These are phyloP conservation scores for Cephalotrichum gorgonifer DNA, from an alignment of 2,329 filamentous ascomycete species.

Conservation along the genomic window DNA sequence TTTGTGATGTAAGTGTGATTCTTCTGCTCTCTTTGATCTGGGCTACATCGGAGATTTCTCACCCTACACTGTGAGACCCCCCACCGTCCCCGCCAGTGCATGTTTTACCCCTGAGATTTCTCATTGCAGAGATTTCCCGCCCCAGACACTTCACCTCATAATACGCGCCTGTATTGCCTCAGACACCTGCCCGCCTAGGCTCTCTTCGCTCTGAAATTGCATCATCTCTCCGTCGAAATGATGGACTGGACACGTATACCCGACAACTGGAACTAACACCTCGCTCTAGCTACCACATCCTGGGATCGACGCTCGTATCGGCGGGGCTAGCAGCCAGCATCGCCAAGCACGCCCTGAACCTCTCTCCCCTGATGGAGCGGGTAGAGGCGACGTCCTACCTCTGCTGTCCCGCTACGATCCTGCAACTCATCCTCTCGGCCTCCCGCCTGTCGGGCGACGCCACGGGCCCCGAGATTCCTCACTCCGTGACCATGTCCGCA, in stretches of 20 bases:
- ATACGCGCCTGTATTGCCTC: too few species aligned
- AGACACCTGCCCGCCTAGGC: too few species aligned
- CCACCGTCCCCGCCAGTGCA: background rate
- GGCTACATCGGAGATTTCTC: background rate
- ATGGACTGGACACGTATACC: too few species aligned
- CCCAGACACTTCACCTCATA: too few species aligned
- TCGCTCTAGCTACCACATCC: constrained; percentile 25
- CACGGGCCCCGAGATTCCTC: constrained; percentile 18
- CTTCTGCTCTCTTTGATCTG: background rate
- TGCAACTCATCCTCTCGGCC: constrained; percentile 32
- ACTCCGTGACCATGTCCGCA: constrained; percentile 22
- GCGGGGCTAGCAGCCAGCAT: constrained; percentile 25
- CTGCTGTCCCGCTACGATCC: constrained; percentile 29
- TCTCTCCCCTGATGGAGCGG: constrained; percentile 27
- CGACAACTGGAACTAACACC: background rate
- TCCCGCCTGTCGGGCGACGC: constrained; percentile 31
- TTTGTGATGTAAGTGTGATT: constrained; percentile 29
- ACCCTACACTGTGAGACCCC: too few species aligned
- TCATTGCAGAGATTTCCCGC: too few species aligned
- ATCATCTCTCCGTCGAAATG: too few species aligned
- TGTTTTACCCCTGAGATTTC: background rate
- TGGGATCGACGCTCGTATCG: constrained; percentile 26
- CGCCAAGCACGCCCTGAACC: constrained; percentile 25
- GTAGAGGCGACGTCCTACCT: constrained; percentile 31
- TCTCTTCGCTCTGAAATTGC: too few species aligned